These are phyloP conservation scores for Exophiala sideris DNA, from an alignment of 2,329 filamentous ascomycete species.

Conservation along the genomic window DNA sequence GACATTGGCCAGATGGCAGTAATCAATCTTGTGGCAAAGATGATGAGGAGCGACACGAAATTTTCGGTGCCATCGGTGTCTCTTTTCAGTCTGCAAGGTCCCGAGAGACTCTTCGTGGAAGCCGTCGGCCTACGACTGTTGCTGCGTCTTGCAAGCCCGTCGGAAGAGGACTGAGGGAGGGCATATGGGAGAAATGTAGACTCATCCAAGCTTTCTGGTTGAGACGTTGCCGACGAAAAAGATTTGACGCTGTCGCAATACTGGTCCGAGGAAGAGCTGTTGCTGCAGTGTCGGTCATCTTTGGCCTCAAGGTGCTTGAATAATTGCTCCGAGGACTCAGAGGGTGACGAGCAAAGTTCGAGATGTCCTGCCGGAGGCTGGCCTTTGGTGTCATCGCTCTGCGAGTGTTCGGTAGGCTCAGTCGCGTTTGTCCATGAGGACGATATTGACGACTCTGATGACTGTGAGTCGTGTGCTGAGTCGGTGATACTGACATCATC, in stretches of 20 bases:
- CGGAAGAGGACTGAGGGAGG: not conserved
- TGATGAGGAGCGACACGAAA: conserved; percentile 40
- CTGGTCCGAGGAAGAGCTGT: not conserved
- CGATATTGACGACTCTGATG: conserved; percentile 20
- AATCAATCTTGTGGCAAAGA: conserved; percentile 95
- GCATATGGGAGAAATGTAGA: not conserved
- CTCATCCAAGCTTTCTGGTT: not conserved
- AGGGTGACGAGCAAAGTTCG: conserved; percentile 2
- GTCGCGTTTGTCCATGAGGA: conserved; percentile 19
- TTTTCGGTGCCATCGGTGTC: conserved; percentile 28
- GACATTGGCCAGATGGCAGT: conserved; percentile 96
- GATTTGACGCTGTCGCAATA: conserved; percentile 2
- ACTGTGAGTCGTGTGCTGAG: conserved; percentile 17
- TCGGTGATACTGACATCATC: conserved; percentile 20
- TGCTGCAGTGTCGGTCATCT: not conserved
- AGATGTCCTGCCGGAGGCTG: conserved; percentile 3
- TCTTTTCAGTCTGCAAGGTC: conserved; percentile 23
- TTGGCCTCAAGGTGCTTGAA: not conserved
- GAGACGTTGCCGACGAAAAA: not conserved
- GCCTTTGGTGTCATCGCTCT: conserved; percentile 19
- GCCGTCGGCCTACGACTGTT: conserved; percentile 10
- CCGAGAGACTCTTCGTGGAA: conserved; percentile 4
- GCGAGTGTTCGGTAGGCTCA: conserved; percentile 12
- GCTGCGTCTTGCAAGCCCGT: not conserved
- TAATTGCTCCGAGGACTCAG: conserved; percentile 11